Evolutionary conservation across 768 basidiomycete species (phyloP).

Genomic region (Amanita phalloides): DNA sequence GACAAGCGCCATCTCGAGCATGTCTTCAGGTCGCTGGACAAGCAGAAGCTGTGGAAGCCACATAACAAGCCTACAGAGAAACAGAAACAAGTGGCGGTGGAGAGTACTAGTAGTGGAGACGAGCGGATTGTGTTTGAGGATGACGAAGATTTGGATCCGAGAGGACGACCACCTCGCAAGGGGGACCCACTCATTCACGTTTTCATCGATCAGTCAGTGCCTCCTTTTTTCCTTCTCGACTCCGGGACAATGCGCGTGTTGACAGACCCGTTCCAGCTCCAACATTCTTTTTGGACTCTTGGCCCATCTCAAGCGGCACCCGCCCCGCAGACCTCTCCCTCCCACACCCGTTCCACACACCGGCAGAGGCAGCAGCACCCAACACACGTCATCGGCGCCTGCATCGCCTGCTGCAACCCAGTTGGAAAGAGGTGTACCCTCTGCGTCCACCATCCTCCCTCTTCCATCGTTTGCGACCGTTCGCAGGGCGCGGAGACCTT

Average conservation of each 20-base stretch:
- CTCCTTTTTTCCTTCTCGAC: conserved; percentile 5
- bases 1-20: conserved; percentile 3
- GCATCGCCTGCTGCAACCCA: conserved; percentile 5
- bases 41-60: conserved; percentile 4
- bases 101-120: not conserved
- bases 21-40: not conserved
- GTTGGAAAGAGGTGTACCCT: not conserved
- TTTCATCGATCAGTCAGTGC: conserved; percentile 52
- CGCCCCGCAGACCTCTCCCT: conserved; percentile 17
- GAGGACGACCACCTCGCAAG: conserved; percentile 19
- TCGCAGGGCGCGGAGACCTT: not conserved
- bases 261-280: conserved; percentile 35
- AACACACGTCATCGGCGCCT: not conserved
- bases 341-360: not conserved
- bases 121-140: conserved; percentile 8
- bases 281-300: conserved; percentile 82
- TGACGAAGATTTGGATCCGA: conserved; percentile 23
- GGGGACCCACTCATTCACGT: conserved; percentile 28
- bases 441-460: conserved; percentile 17
- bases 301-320: conserved; percentile 51
- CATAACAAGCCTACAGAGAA: not conserved
- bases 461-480: conserved; percentile 31
- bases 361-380: not conserved
- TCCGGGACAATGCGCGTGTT: conserved; percentile 1
- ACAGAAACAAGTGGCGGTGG: not conserved